Evolutionary conservation across 1,284 basidiomycete genomes (phyloP).

Genomic region (Cystobasidium pallidum): DNA sequence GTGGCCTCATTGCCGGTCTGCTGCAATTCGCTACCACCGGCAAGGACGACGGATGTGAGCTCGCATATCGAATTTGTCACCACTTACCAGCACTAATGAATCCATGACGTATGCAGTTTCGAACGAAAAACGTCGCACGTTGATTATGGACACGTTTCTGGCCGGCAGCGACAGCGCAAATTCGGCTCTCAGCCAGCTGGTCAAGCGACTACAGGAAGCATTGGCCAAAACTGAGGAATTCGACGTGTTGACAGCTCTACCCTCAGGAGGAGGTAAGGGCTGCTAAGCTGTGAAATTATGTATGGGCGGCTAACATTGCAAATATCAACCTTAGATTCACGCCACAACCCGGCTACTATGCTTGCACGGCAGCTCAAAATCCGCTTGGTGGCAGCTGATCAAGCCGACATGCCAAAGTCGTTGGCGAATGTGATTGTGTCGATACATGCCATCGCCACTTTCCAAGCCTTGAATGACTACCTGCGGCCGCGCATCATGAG

Average conservation of each 20-base stretch:
- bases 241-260: constrained; percentile 82
- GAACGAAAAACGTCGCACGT: constrained; percentile 21
- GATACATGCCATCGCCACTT: constrained; percentile 93
- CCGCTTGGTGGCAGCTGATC: constrained; percentile 81
- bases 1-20: constrained; percentile 85
- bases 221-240: constrained; percentile 91
- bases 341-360: constrained; percentile 63
- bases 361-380: constrained; percentile 85
- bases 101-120: background rate
- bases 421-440: constrained; percentile 88
- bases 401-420: constrained; percentile 79
- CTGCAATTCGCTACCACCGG: constrained; percentile 77
- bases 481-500: constrained; percentile 74
- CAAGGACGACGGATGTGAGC: constrained; percentile 59
- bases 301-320: background rate
- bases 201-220: constrained; percentile 92
- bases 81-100: background rate
- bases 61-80: constrained; percentile 9
- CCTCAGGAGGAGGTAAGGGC: constrained; percentile 70
- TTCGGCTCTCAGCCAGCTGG: constrained; percentile 75
- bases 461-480: constrained; percentile 93
- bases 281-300: background rate
- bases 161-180: background rate
- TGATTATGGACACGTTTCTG: constrained; percentile 32
- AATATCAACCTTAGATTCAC: constrained; percentile 7